Evolutionary conservation across 2,329 filamentous ascomycete genomes (phyloP), one percentile per base, ranked within the genome.

Genomic region (Pyricularia sp.): DNA sequence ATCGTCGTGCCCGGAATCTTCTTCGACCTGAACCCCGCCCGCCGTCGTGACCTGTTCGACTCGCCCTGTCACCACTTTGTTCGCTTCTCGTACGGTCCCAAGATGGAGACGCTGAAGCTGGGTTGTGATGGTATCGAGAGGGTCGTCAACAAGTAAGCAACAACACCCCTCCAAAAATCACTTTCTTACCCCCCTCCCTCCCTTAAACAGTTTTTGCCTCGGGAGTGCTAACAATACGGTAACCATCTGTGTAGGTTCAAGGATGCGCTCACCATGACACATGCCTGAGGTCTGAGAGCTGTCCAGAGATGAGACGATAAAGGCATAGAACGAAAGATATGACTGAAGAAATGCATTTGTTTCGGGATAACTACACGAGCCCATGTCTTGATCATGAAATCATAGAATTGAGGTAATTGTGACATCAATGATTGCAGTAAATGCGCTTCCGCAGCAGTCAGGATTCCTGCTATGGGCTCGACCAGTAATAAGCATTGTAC

Each of bases 1-100:
- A 97, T 97, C 72, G 92, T 97, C 22, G 93, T 97, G 4, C 93
- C 93, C 0, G 93, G 93, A 66, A 97, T 97, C 76, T 97, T 97
- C 83, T 97, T 97, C 75, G 93, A 97, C 72, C 78, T 97, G 68
- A 97, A 97, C 79, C 93, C 93, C 4, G 88, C 89, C 44, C 89
- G 91, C 75, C 84, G 93, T 69, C 84, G 93, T 74, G 93, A 97
- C 75, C 77, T 97, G 70, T 97, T 97, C 70, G 93, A 97, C 78
- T 91, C 86, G 70, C 93, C 93, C 66, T 97, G 93, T 77, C 93
- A 97, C 77, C 89, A 94, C 78, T 96, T 93, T 74, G 89, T 96
- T 31, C 84, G 91, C 64, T 83, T 96, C 70, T 91, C 88, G 65
- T 96, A 94, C 73, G 91, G 91, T 0, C 91, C 91, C 3, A 87